Evolutionary conservation across 2,329 filamentous ascomycete species (phyloP).

Genomic region (Venturia asperata): DNA sequence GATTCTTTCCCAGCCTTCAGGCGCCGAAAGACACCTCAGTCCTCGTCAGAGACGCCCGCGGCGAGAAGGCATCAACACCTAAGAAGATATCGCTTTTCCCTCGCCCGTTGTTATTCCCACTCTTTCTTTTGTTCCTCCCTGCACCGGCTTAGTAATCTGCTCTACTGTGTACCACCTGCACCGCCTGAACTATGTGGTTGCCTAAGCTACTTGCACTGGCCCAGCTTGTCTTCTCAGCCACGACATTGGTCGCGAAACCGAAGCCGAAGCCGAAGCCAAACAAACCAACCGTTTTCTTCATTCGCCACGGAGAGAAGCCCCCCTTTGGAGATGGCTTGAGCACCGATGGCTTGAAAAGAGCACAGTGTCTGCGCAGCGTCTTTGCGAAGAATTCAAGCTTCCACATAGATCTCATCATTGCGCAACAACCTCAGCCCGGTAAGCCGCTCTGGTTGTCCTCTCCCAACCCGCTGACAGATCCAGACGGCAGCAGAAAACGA

Average conservation of each 20-base stretch:
- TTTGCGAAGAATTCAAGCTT: slow-evolving; percentile 49
- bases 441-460: neutral
- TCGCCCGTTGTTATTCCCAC: too few species aligned
- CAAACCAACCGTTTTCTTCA: slow-evolving; percentile 52
- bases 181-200: neutral
- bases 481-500: slow-evolving; percentile 46
- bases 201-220: neutral
- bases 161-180: too few species aligned
- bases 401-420: slow-evolving; percentile 53
- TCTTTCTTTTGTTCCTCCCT: too few species aligned
- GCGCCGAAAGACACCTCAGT: too few species aligned
- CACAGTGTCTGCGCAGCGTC: slow-evolving; percentile 52
- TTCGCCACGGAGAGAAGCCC: slow-evolving; percentile 59
- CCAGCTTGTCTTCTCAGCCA: slow-evolving; percentile 9
- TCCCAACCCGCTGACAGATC: neutral
- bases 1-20: too few species aligned
- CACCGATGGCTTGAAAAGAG: slow-evolving; percentile 46
- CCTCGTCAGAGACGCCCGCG: too few species aligned
- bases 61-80: too few species aligned
- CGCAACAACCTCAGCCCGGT: slow-evolving; percentile 47
- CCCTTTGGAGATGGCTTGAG: slow-evolving; percentile 44
- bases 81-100: too few species aligned
- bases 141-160: neutral
- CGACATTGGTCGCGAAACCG: neutral
- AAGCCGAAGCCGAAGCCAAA: slow-evolving; percentile 11